Percentiles rank a stretch among this genome's conserved stretches.
Evolutionary conservation across 2,329 filamentous ascomycete genomes (phyloP).

Genomic region (Periconia digitata): DNA sequence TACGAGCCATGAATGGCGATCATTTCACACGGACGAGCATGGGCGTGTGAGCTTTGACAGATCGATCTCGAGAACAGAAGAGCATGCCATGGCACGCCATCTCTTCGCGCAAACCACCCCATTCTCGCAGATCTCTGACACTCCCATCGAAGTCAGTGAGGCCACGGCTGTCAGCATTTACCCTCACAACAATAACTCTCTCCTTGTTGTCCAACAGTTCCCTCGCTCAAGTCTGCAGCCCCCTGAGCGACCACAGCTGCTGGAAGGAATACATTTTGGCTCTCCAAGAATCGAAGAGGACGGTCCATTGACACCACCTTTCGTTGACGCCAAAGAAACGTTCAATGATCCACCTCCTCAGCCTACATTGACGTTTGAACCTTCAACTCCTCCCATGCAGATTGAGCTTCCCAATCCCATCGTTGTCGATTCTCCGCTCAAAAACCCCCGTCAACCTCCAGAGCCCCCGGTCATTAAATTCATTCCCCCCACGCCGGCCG

Average conservation of each 20-base stretch:
- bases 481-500: slow-evolving; percentile 56
- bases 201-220: slow-evolving; percentile 63
- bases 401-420: slow-evolving; percentile 21
- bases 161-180: slow-evolving; percentile 63
- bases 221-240: slow-evolving; percentile 31
- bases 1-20: slow-evolving; percentile 33
- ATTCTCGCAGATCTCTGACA: slow-evolving; percentile 51
- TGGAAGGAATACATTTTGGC: slow-evolving; percentile 15
- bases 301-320: slow-evolving; percentile 26
- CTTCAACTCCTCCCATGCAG: slow-evolving; percentile 41
- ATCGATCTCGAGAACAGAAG: slow-evolving; percentile 41
- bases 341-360: slow-evolving; percentile 12
- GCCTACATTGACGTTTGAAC: slow-evolving; percentile 36
- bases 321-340: slow-evolving; percentile 24
- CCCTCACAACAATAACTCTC: slow-evolving; percentile 64
- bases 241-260: slow-evolving; percentile 17
- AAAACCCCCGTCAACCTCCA: slow-evolving; percentile 60
- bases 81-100: slow-evolving; percentile 46
- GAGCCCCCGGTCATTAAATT: slow-evolving; percentile 58
- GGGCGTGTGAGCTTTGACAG: slow-evolving; percentile 42
- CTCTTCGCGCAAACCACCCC: slow-evolving; percentile 54
- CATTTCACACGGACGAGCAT: slow-evolving; percentile 32
- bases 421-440: slow-evolving; percentile 58
- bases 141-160: slow-evolving; percentile 61
- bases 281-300: slow-evolving; percentile 21